Percentiles rank a stretch among this genome's conserved stretches.
phyloP scores from a whole-genome alignment of 2,329 filamentous ascomycete genomes.

The Diaporthe vaccinii region DNA sequence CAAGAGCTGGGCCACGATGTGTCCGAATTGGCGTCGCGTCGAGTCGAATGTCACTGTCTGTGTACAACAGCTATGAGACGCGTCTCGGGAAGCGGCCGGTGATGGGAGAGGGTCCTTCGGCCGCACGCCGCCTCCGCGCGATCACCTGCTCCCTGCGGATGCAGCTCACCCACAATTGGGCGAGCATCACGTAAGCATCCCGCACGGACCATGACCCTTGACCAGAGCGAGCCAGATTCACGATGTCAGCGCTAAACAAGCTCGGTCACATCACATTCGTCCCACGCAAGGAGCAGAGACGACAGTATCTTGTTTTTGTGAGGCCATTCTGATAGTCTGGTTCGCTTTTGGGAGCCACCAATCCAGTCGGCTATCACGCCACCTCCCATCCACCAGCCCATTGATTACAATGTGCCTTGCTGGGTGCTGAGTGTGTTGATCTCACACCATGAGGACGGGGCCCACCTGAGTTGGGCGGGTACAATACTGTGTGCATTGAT shows the following conservation, averaged over 20 bases:
- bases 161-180: neutral
- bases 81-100: neutral
- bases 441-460: neutral
- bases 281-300: neutral
- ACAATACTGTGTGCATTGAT: neutral
- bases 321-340: constrained; percentile 26
- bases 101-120: neutral
- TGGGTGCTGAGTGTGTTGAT: neutral
- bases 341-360: constrained; percentile 23
- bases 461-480: neutral
- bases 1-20: neutral
- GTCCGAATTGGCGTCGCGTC: neutral
- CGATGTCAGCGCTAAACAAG: constrained; percentile 27
- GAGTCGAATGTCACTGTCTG: neutral
- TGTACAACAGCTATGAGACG: neutral
- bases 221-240: neutral
- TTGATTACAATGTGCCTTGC: constrained; percentile 18
- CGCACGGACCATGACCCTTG: neutral
- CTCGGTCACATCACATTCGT: constrained; percentile 17
- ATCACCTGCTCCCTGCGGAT: neutral
- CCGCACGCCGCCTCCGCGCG: constrained; percentile 14
- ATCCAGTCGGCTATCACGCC: constrained; percentile 31
- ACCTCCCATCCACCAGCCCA: constrained; percentile 2
- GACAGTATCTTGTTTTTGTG: neutral
- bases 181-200: neutral